Base-by-base conservation (phyloP, 2,329 filamentous ascomycete species). In the Cercospora sp. region DNA sequence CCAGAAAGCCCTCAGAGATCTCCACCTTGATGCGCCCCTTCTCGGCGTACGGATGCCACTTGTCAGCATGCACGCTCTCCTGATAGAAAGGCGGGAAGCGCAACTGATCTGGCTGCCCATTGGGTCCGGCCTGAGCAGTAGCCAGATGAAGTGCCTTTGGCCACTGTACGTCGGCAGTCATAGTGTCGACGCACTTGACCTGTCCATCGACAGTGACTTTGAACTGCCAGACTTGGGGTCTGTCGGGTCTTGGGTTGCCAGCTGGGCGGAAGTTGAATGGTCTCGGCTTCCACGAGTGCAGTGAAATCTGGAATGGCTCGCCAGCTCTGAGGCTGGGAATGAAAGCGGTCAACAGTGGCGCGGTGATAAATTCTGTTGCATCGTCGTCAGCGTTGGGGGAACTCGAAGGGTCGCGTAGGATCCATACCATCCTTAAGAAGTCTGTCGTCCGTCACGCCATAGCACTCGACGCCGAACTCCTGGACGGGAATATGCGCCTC, bases 391-490 rank as follows among this genome's bases (percentile, higher is more conserved):
- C 26, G 37, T 21, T 12, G 13, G 24, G 40, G 6, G 55, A n/a
- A 13, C 26, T 49, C 45, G 57, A 32, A 30, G 7, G 26, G 16
- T 13, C 5, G 4, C 13, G 57, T 24, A 18, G 26, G 24, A 43
- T 21, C 10, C 51, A 4, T 21, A 45, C 62, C 62, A 28, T 57
- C n/a, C 43, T 55, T 51, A 16, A 65, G 57, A 34, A 65, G 63
- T 40, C n/a, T 65, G 2, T 58, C 28, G 26, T 70, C 69, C 30
- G 40, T 60, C 81, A 89, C 85, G 34, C 90, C 88, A 77, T 91
- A 90, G 78, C 91, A 96, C 69, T 87, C 85, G 7, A 91, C 92
- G 76, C 89, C 90, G 84, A 95, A 97, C 80, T 96, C 93, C 79
- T 92, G 91, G 65, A 94, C 80, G 0, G 93, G 93, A 12, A 90